Percentiles rank a stretch among this genome's conserved stretches.
Conservation (phyloP, 2,329 filamentous ascomycete genomes). For the Tetracladium maxilliforme region DNA sequence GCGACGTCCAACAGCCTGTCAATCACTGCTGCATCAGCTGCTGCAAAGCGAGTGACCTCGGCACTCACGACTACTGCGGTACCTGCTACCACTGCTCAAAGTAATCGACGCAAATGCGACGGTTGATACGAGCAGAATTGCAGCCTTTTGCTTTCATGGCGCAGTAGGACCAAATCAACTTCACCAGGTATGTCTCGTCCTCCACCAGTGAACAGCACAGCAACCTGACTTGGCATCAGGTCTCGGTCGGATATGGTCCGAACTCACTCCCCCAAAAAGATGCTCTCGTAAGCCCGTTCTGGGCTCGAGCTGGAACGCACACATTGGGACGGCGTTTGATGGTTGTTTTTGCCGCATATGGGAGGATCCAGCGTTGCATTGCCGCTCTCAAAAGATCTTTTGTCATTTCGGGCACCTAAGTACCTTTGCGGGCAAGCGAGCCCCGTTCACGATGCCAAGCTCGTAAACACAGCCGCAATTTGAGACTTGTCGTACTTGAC, state of each 20-base stretch:
- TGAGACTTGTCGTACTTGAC: constrained; percentile 89
- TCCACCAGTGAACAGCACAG: neutral
- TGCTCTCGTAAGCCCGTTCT: constrained; percentile 1
- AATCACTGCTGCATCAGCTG: constrained; percentile 35
- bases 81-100: constrained; percentile 28
- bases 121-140: constrained; percentile 11
- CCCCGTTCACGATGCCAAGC: constrained; percentile 4
- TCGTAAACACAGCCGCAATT: constrained; percentile 46
- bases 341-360: constrained; percentile 1
- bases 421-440: neutral
- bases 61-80: constrained; percentile 33
- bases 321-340: no score
- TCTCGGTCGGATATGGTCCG: neutral
- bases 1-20: constrained; percentile 27
- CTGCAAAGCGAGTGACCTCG: constrained; percentile 33
- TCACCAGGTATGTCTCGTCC: constrained; percentile 1
- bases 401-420: neutral
- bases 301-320: no score
- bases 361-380: neutral
- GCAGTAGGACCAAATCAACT: constrained; percentile 5
- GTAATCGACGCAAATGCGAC: constrained; percentile 11
- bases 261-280: constrained; percentile 1
- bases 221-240: neutral
- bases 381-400: neutral
- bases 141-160: constrained; percentile 1